phyloP scores from a whole-genome alignment of 23 red algal species.

The Gracilaria vermiculophylla region DNA sequence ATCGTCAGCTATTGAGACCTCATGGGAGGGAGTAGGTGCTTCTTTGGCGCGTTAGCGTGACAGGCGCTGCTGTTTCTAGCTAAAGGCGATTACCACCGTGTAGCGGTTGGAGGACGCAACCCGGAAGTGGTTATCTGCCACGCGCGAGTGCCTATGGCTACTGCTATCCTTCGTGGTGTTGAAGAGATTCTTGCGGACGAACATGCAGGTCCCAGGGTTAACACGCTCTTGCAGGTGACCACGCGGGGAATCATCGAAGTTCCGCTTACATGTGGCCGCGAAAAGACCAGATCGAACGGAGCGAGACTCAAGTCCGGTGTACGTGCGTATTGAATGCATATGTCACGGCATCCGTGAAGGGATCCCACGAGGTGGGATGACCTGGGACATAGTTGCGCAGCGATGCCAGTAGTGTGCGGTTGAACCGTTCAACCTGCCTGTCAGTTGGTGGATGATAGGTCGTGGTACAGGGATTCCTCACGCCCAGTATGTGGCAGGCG shows the following conservation, averaged over 20 bases:
- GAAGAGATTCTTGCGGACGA: too few species aligned
- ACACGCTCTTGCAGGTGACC: too few species aligned
- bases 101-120: too few species aligned
- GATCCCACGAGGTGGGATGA: neutral
- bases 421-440: slow-evolving; percentile 4
- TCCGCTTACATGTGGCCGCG: neutral
- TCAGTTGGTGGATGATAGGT: slow-evolving; percentile 11
- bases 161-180: neutral
- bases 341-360: neutral
- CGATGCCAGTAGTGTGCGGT: too few species aligned
- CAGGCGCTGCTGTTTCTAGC: too few species aligned
- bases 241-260: too few species aligned
- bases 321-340: slow-evolving; percentile 28
- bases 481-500: neutral
- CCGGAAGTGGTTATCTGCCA: too few species aligned
- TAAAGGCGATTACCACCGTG: too few species aligned
- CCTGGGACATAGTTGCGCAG: neutral
- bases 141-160: neutral
- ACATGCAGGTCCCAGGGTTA: too few species aligned
- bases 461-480: neutral
- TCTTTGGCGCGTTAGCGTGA: too few species aligned
- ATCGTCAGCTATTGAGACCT: too few species aligned
- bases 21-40: too few species aligned
- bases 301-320: neutral
- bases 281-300: neutral